Base-by-base conservation (phyloP, 441 rosid genomes). In the Populus hybrid region DNA sequence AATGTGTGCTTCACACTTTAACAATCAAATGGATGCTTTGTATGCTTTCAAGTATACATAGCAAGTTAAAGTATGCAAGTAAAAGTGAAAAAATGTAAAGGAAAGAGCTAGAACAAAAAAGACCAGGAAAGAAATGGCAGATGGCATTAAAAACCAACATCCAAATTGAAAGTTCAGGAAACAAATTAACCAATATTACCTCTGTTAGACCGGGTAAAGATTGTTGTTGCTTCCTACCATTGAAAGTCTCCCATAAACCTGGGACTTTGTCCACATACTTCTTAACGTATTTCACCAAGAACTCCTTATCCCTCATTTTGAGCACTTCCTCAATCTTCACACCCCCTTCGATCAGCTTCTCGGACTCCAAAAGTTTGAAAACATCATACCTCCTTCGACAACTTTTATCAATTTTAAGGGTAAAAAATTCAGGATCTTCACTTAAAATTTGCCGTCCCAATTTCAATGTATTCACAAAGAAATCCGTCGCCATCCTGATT, bases 361-460 rank as follows among this genome's bases (percentile, higher is more conserved):
- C 76, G 0, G 85, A 68, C 68, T 71, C 67, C 82, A 86, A 74
- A 71, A 57, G 35, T 70, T 67, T 75, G 42, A 82, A 46, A 77
- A 84, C 80, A 28, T 73, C 32, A 61, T 79, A 78, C 76, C 89
- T 81, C 0, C 81, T 77, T 1, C 59, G 78, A 77, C 84, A 69
- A 79, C 84, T 82, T 42, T 50, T 74, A 21, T 81, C 84, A 42
- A 76, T 4, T 20, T 78, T 54, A 57, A 21, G 68, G 32, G 8
- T 23, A 71, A 85, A 73, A 20, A 85, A 40, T 6, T 3, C 28
- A 3, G 87, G 84, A 64, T 23, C 10, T 2, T 57, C 11, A 72
- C 78, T 57, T 2, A 85, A 16, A 34, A 0, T 8, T 63, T 69
- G 64, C 1, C 16, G 74, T 18, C 65, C 81, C 63, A 76, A 40